Evolutionary conservation across 192 early-diverging fungal species (phyloP).

Genomic region (Coemansia sp.): DNA sequence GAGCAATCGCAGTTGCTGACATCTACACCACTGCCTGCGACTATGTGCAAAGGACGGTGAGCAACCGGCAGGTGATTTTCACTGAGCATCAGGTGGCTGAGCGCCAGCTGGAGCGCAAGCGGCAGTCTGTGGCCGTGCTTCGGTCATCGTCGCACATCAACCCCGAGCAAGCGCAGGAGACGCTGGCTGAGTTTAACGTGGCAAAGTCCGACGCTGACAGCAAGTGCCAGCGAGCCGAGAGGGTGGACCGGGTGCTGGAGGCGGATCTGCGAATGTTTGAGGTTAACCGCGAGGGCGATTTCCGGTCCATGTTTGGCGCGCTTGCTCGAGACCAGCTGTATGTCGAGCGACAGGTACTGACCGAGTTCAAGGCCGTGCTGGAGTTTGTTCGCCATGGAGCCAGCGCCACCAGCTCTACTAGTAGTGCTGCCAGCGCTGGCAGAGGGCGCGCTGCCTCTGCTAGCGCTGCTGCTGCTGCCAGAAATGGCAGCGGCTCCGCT

Average conservation of each 20-base stretch:
- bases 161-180: constrained; percentile 40
- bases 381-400: constrained; percentile 29
- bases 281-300: constrained; percentile 31
- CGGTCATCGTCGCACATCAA: constrained; percentile 43
- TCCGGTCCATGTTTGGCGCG: constrained; percentile 36
- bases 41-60: constrained; percentile 42
- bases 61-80: constrained; percentile 46
- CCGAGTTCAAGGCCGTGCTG: constrained; percentile 35
- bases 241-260: constrained; percentile 41
- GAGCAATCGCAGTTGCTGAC: constrained; percentile 38
- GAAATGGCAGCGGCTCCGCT: too few species aligned
- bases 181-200: constrained; percentile 38
- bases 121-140: constrained; percentile 49
- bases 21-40: constrained; percentile 27
- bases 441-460: background rate
- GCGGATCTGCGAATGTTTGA: constrained; percentile 45
- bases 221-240: constrained; percentile 38
- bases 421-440: background rate
- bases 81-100: constrained; percentile 47
- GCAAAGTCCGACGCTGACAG: constrained; percentile 44
- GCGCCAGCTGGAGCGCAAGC: constrained; percentile 49
- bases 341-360: constrained; percentile 38
- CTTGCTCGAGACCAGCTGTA: constrained; percentile 39
- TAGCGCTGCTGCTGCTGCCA: too few species aligned
- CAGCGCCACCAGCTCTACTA: background rate